These are phyloP conservation scores for Lachancea sp. DNA, from an alignment of 805 yeast genomes.

Conservation along the genomic window DNA sequence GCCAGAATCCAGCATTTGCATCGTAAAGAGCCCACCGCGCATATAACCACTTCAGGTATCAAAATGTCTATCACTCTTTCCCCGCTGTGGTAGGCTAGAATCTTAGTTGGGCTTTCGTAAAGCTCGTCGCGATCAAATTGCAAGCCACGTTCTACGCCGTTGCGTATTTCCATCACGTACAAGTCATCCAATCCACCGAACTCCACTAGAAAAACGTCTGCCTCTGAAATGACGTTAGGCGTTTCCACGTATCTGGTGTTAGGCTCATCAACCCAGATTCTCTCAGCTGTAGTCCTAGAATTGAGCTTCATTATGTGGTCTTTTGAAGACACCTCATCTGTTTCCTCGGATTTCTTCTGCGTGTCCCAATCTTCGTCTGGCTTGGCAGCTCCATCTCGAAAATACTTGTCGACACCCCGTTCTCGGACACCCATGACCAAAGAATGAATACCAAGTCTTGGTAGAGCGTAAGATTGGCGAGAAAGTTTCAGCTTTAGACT, in stretches of 20 bases:
- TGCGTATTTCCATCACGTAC: slow-evolving; percentile 29
- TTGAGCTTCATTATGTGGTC: slow-evolving; percentile 16
- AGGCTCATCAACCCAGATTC: slow-evolving; percentile 29
- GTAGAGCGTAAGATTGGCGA: slow-evolving; percentile 44
- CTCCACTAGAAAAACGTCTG: slow-evolving; percentile 29
- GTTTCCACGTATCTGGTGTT: slow-evolving; percentile 24
- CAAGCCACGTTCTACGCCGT: slow-evolving; percentile 32
- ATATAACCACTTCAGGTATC: slow-evolving; percentile 34
- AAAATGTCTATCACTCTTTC: slow-evolving; percentile 37
- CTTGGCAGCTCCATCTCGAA: slow-evolving; percentile 8
- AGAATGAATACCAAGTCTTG: slow-evolving; percentile 59
- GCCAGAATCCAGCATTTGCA: slow-evolving; percentile 43
- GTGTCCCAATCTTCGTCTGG: slow-evolving; percentile 16
- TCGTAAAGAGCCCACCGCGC: slow-evolving; percentile 40
- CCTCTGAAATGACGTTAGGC: slow-evolving; percentile 25
- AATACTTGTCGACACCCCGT: slow-evolving; percentile 27
- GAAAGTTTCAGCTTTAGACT: slow-evolving; percentile 31
- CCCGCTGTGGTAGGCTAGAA: slow-evolving; percentile 34
- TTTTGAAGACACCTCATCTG: slow-evolving; percentile 19
- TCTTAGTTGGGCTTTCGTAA: slow-evolving; percentile 34
- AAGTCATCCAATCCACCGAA: slow-evolving; percentile 28
- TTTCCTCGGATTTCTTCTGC: slow-evolving; percentile 22
- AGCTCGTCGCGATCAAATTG: slow-evolving; percentile 33
- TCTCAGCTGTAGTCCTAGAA: slow-evolving; percentile 21
- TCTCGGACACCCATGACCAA: slow-evolving; percentile 53